A percentile compares a stretch with the other conserved stretches of the same genome.
These are phyloP conservation scores for Emergomyces pasteurianus DNA, from an alignment of 2,329 filamentous ascomycete genomes.

Conservation along the genomic window DNA sequence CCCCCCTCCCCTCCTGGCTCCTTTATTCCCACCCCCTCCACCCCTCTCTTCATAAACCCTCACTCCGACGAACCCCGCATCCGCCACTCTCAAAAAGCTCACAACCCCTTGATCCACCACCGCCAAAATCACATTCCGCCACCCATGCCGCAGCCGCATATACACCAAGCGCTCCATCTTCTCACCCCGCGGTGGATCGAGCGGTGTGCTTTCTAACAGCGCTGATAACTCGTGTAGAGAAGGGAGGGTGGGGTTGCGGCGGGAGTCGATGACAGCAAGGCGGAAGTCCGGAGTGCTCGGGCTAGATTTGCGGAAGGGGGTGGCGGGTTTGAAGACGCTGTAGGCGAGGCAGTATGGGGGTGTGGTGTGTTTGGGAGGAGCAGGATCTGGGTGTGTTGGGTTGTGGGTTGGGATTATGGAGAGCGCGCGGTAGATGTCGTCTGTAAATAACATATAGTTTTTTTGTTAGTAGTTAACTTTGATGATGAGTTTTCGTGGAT, in stretches of 20 bases:
- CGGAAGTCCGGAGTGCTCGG: constrained; percentile 73
- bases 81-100: constrained; percentile 71
- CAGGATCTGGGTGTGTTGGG: neutral
- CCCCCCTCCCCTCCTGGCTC: constrained; percentile 14
- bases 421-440: constrained; percentile 63
- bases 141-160: constrained; percentile 69
- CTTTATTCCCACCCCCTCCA: constrained; percentile 12
- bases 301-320: constrained; percentile 64
- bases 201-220: constrained; percentile 62
- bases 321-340: constrained; percentile 66
- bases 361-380: constrained; percentile 13
- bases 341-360: constrained; percentile 62
- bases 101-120: constrained; percentile 83
- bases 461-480: constrained; percentile 25
- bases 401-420: constrained; percentile 51
- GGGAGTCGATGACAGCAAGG: constrained; percentile 68
- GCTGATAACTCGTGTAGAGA: constrained; percentile 58
- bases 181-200: constrained; percentile 45
- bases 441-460: constrained; percentile 30
- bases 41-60: constrained; percentile 46
- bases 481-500: neutral
- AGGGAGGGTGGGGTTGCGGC: constrained; percentile 54
- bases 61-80: constrained; percentile 69
- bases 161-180: constrained; percentile 49
- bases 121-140: constrained; percentile 71